phyloP scores from a whole-genome alignment of 2,329 filamentous ascomycete genomes.

The Sporothrix globosa region DNA sequence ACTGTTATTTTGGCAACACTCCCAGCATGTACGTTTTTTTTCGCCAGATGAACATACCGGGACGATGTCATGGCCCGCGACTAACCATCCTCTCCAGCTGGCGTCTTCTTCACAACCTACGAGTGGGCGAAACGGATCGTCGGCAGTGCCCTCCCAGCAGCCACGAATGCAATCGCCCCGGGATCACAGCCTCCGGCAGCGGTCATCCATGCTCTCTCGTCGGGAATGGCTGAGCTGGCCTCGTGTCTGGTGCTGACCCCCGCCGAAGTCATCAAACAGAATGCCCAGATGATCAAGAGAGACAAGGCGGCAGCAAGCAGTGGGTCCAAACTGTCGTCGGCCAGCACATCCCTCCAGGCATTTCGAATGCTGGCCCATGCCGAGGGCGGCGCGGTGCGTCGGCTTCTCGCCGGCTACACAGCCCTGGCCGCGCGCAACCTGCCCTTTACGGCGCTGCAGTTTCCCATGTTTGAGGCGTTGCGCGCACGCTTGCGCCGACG shows the following conservation, averaged over 20 bases:
- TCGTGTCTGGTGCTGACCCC: slow-evolving; percentile 86
- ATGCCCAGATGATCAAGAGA: slow-evolving; percentile 76
- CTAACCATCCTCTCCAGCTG: slow-evolving; percentile 54
- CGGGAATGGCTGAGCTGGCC: slow-evolving; percentile 76
- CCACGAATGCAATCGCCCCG: not conserved
- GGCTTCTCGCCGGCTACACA: slow-evolving; percentile 72
- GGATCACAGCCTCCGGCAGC: slow-evolving; percentile 54
- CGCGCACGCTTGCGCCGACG: slow-evolving; percentile 57
- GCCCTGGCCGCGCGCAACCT: slow-evolving; percentile 81
- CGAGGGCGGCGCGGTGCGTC: slow-evolving; percentile 60
- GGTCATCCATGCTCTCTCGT: slow-evolving; percentile 72
- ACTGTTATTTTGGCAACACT: slow-evolving; percentile 83
- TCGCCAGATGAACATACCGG: too few species aligned
- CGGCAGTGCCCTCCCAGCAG: slow-evolving; percentile 49
- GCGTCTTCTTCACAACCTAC: slow-evolving; percentile 88
- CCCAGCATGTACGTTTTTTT: slow-evolving; percentile 68
- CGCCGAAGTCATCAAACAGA: slow-evolving; percentile 90
- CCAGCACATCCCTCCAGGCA: slow-evolving; percentile 53
- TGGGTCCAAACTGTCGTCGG: slow-evolving; percentile 37
- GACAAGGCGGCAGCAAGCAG: slow-evolving; percentile 33
- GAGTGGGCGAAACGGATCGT: slow-evolving; percentile 73
- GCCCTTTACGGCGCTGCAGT: slow-evolving; percentile 85
- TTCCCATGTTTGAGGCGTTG: slow-evolving; percentile 79
- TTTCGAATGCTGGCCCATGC: slow-evolving; percentile 51
- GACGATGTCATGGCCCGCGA: too few species aligned